Evolutionary conservation across 495 filamentous ascomycete species (phyloP), one percentile per base, ranked within the genome.

Genomic region (Acidomyces sp.): DNA sequence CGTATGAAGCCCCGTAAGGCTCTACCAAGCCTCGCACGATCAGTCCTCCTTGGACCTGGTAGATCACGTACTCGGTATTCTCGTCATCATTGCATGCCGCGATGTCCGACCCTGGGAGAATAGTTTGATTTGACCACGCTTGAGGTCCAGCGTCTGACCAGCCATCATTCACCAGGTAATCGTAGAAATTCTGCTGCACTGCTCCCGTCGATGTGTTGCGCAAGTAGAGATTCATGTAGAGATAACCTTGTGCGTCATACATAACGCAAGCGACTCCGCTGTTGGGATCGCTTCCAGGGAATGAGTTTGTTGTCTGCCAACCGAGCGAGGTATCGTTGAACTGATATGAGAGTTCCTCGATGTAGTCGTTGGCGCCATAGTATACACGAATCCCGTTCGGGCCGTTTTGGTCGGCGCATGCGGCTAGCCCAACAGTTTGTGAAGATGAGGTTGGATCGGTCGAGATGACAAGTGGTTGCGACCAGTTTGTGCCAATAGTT

Each of bases 181-280:
- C 26, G 7, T 13, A 38, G n/a, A 21, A 25, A 24, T 21, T 26
- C n/a, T 46, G 38, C 15, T 39, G 35, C 2, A 40, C 21, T 9
- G 34, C 16, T 6, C 23, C 23, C 9, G 33, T 19, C 34, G 17
- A 13, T 2, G 21, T 39, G 19, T 29, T 30, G 16, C 35, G 34
- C 34, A 39, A 25, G 29, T 46, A 40, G 11, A 46, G 24, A 26
- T 46, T 46, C 21, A 46, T 18, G 26, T 21, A 39, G 18, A 17
- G 17, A 2, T 40, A 24, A 13, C 31, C 24, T 5, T 10, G n/a
- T 7, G 11, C 13, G 15, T 39, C 36, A 16, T 24, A 41, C 2
- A 39, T 31, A 7, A 37, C 43, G 21, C 43, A 46, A 3, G 43
- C 43, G 3, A 46, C 27, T 27, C 43, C 43, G 13, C 36, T 41